These are phyloP conservation scores for Hypoxylon sp. DNA, from an alignment of 2,329 filamentous ascomycete genomes.

Conservation along the genomic window DNA sequence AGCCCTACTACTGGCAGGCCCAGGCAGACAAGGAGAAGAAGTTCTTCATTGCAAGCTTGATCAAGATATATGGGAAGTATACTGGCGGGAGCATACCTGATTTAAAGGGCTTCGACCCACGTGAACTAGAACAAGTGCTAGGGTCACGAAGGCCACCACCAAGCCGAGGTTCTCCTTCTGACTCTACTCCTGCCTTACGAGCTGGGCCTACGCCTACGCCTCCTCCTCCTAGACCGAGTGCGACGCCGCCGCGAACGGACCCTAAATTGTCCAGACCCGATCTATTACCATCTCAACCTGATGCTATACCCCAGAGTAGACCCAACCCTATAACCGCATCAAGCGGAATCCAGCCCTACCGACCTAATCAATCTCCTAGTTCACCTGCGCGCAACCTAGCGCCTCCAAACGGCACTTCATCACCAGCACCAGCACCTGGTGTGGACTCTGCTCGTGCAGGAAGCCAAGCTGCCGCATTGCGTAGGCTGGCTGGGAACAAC, in stretches of 20 bases:
- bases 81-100: slow-evolving; percentile 87
- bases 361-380: slow-evolving; percentile 43
- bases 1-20: slow-evolving; percentile 98
- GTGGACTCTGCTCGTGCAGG: slow-evolving; percentile 64
- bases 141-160: slow-evolving; percentile 67
- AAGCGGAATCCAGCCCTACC: slow-evolving; percentile 46
- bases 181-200: slow-evolving; percentile 50
- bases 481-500: slow-evolving; percentile 66
- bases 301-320: slow-evolving; percentile 39
- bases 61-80: slow-evolving; percentile 98
- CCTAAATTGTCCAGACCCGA: slow-evolving; percentile 46
- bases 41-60: slow-evolving; percentile 95
- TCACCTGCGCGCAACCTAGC: slow-evolving; percentile 55
- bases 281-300: slow-evolving; percentile 35
- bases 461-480: slow-evolving; percentile 60
- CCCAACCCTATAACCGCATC: slow-evolving; percentile 33
- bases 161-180: slow-evolving; percentile 47
- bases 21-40: slow-evolving; percentile 96
- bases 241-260: slow-evolving; percentile 45
- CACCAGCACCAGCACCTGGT: slow-evolving; percentile 61
- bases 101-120: slow-evolving; percentile 84
- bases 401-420: slow-evolving; percentile 61
- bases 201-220: slow-evolving; percentile 40
- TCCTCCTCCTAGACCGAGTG: slow-evolving; percentile 40
- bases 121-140: slow-evolving; percentile 82